Evolutionary conservation across 257 asterid genomes (phyloP).

Genomic region (Primulina huaijiensis): DNA sequence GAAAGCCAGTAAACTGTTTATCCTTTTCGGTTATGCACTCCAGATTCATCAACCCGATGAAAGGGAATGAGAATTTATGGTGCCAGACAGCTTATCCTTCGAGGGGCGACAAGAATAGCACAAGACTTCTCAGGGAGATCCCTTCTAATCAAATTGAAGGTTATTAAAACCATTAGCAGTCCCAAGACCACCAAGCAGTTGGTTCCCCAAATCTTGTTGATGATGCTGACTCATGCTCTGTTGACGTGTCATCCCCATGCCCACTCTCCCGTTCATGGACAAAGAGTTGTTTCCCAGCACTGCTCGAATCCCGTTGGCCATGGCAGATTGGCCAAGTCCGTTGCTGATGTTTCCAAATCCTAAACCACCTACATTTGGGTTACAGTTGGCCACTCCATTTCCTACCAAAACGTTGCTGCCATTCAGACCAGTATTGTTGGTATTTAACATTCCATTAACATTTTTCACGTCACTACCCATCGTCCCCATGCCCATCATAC

Average conservation of each 20-base stretch:
- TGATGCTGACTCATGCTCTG: constrained; percentile 61
- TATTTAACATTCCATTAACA: constrained; percentile 43
- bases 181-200: constrained; percentile 65
- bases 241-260: constrained; percentile 65
- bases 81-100: constrained; percentile 33
- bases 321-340: constrained; percentile 54
- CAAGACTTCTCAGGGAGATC: constrained; percentile 52
- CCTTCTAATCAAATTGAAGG: constrained; percentile 88
- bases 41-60: constrained; percentile 29
- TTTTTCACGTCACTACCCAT: constrained; percentile 57
- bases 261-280: constrained; percentile 74
- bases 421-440: constrained; percentile 40
- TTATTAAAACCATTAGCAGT: constrained; percentile 72
- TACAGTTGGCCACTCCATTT: constrained; percentile 49
- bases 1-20: constrained; percentile 22
- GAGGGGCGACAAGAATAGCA: constrained; percentile 22
- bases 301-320: constrained; percentile 71
- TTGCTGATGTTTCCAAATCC: constrained; percentile 52
- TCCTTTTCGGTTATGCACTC: constrained; percentile 28
- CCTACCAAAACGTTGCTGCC: constrained; percentile 43
- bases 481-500: constrained; percentile 49
- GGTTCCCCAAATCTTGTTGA: constrained; percentile 71
- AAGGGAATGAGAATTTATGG: constrained; percentile 35
- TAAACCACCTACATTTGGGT: constrained; percentile 48
- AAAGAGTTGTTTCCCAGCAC: constrained; percentile 57